These are phyloP conservation scores for Pythium diclinum DNA, from an alignment of 352 stramenopile genomes.

Conservation along the genomic window DNA sequence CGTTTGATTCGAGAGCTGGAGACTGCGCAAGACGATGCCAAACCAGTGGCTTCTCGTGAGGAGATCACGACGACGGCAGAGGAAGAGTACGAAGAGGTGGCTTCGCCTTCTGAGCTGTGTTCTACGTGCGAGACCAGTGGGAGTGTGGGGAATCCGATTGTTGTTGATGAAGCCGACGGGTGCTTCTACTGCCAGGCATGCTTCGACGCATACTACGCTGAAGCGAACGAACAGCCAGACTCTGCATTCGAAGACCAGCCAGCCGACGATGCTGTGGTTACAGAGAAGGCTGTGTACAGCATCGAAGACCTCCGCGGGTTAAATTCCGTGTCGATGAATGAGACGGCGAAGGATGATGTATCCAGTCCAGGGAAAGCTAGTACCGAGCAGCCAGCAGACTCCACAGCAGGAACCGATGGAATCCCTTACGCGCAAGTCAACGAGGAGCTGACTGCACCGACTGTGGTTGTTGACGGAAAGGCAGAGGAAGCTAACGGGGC, in stretches of 20 bases:
- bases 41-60: not conserved
- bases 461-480: too few species aligned
- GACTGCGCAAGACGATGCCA: not conserved
- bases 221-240: not conserved
- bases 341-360: too few species aligned
- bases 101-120: conserved; percentile 24
- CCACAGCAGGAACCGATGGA: too few species aligned
- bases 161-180: conserved; percentile 61
- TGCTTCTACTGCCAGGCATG: conserved; percentile 66
- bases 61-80: not conserved
- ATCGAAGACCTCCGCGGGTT: too few species aligned
- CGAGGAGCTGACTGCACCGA: too few species aligned
- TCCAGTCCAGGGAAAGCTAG: too few species aligned
- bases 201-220: conserved; percentile 66
- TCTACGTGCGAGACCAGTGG: conserved; percentile 43
- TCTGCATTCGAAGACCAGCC: not conserved
- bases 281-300: not conserved
- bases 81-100: not conserved
- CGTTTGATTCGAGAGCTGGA: conserved; percentile 5
- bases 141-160: conserved; percentile 24
- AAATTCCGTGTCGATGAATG: too few species aligned
- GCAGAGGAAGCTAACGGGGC: too few species aligned
- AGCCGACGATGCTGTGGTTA: not conserved
- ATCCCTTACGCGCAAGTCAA: too few species aligned
- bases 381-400: too few species aligned